Conservation (phyloP, 768 basidiomycete species). For the Tubosaeta brunneosetosa region DNA sequence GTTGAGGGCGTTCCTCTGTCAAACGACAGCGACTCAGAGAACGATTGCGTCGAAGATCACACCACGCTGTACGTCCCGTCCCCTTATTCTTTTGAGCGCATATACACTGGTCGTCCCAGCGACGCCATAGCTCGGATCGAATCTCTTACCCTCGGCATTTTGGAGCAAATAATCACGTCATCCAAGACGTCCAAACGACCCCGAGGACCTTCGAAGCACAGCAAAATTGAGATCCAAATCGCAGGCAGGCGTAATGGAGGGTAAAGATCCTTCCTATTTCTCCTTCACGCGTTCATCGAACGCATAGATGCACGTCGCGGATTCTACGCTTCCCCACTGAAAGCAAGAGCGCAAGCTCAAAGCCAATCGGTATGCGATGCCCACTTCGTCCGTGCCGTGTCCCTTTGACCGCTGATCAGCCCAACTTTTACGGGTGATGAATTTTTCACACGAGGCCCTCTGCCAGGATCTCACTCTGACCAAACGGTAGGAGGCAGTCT, state of each 20-base stretch:
- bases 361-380: slow-evolving; percentile 37
- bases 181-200: slow-evolving; percentile 4
- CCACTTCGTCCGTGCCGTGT: background rate
- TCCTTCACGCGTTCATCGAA: background rate
- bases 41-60: slow-evolving; percentile 12
- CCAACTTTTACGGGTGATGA: slow-evolving; percentile 61
- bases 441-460: slow-evolving; percentile 67
- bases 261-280: slow-evolving; percentile 17
- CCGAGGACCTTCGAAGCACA: slow-evolving; percentile 3
- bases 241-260: slow-evolving; percentile 35
- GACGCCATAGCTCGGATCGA: slow-evolving; percentile 28
- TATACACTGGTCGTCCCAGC: slow-evolving; percentile 11
- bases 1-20: background rate
- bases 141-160: slow-evolving; percentile 25
- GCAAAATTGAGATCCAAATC: slow-evolving; percentile 33
- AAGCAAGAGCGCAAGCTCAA: slow-evolving; percentile 33
- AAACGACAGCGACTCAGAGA: slow-evolving; percentile 1
- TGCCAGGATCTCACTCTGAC: slow-evolving; percentile 50
- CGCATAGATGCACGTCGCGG: slow-evolving; percentile 16
- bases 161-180: slow-evolving; percentile 28
- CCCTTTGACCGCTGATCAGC: slow-evolving; percentile 38
- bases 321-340: slow-evolving; percentile 36
- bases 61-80: slow-evolving; percentile 5
- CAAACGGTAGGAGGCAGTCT: slow-evolving; percentile 47
- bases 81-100: background rate